Evolutionary conservation across 202 grass and related monocot species (phyloP), one percentile per base, ranked within the genome.

Genomic region (Setaria viridis): DNA sequence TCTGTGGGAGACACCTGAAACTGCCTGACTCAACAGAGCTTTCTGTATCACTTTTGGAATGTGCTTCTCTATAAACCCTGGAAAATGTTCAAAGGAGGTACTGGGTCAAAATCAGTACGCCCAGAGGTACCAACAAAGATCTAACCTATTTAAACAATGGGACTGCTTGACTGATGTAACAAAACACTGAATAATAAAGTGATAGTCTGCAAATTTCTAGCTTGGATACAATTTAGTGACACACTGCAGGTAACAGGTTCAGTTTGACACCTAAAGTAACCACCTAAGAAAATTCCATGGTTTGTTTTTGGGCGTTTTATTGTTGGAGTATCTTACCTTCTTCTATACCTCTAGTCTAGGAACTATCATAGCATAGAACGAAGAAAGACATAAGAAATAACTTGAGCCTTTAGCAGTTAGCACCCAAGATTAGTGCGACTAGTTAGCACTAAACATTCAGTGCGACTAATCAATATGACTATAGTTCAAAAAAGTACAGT

Each of bases 1-100:
- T 93, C 82, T 89, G 89, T 12, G 97, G 94, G 43, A 94, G 80
- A 77, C 90, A 99, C 84, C 88, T 94, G 91, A 80, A 87, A 84
- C 80, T 88, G 20, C 54, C 33, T 16, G 86, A 70, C 39, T 94
- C 80, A 3, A n/a, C 58, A 16, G 75, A 57, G 59, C 72, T 82
- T 89, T 91, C 89, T 59, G 65, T 82, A 46, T 91, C 80, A 29
- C 77, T 84, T 83, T 77, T 82, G 45, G 65, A 56, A 33, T 89
- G 86, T 45, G 84, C 34, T 11, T 21, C 81, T 86, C 66, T 85
- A 72, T 64, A 91, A 57, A 86, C 73, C 80, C 89, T 89, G 83
- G 6, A 88, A 83, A 72, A 80, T 77, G 50, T 83, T 84, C n/a
- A 85, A 56, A 62, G 25, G 10, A 85, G 49, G 53, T 63, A 48